These are phyloP conservation scores for Monilinia polystroma DNA, from an alignment of 2,329 filamentous ascomycete genomes.

Conservation along the genomic window DNA sequence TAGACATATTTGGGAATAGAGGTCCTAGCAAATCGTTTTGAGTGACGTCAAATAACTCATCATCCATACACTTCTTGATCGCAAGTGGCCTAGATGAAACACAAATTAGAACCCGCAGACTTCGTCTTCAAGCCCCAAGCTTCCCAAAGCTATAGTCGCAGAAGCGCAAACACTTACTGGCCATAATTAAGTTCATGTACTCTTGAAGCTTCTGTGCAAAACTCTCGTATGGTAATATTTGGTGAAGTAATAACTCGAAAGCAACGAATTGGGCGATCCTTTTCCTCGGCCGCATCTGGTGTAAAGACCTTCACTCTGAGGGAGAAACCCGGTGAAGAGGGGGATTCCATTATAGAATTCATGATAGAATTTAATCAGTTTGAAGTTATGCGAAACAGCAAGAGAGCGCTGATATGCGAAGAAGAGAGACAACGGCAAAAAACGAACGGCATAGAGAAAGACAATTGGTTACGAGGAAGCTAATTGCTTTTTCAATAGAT, in stretches of 20 bases:
- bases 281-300: slow-evolving; percentile 28
- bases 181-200: slow-evolving; percentile 40
- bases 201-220: slow-evolving; percentile 37
- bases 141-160: neutral
- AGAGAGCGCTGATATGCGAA: slow-evolving; percentile 6
- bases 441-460: slow-evolving; percentile 17
- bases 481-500: slow-evolving; percentile 14
- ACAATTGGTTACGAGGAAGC: neutral
- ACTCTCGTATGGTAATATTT: slow-evolving; percentile 37
- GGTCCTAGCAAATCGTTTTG: slow-evolving; percentile 36
- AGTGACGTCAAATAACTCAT: slow-evolving; percentile 38
- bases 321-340: slow-evolving; percentile 35
- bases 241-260: slow-evolving; percentile 38
- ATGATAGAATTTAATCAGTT: slow-evolving; percentile 1
- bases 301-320: slow-evolving; percentile 39
- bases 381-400: slow-evolving; percentile 5
- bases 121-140: neutral
- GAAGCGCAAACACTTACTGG: slow-evolving; percentile 30
- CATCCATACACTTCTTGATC: slow-evolving; percentile 40
- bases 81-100: slow-evolving; percentile 32
- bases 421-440: slow-evolving; percentile 8
- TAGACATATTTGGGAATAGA: slow-evolving; percentile 34
- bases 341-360: slow-evolving; percentile 34
- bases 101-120: neutral
- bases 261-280: slow-evolving; percentile 35